Evolutionary conservation across 352 stramenopile genomes (phyloP).

Genomic region (Phytophthora brassicae): DNA sequence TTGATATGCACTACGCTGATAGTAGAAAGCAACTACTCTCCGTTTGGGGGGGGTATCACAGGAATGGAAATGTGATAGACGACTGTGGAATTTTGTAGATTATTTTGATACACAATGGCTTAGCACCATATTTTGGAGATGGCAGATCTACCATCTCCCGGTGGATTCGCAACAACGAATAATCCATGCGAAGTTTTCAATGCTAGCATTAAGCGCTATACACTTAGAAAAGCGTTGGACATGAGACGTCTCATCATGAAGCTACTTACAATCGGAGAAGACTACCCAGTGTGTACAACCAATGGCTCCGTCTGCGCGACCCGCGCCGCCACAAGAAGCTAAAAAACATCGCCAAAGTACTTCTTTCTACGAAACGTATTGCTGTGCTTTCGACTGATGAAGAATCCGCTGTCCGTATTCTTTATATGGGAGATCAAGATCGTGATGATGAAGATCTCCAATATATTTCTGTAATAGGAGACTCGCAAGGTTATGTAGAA

Average conservation of each 20-base stretch:
- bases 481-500: background rate
- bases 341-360: background rate
- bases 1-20: background rate
- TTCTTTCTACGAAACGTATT: background rate
- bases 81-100: background rate
- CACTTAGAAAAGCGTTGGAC: background rate
- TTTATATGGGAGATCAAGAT: background rate
- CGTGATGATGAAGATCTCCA: background rate
- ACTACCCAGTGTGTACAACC: background rate
- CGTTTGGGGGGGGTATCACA: too few species aligned
- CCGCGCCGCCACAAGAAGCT: background rate
- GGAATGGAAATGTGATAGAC: background rate
- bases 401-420: background rate
- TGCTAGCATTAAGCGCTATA: slow-evolving; percentile 11
- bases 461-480: background rate
- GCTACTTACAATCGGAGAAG: background rate
- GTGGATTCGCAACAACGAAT: background rate
- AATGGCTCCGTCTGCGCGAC: background rate
- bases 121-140: background rate
- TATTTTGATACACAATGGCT: background rate
- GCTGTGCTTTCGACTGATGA: background rate
- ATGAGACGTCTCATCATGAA: background rate
- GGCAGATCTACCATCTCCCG: background rate
- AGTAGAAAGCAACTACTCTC: too few species aligned
- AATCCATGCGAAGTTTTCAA: background rate